phyloP scores from a whole-genome alignment of 192 early-diverging fungal species.

The Backusella australiensis region DNA sequence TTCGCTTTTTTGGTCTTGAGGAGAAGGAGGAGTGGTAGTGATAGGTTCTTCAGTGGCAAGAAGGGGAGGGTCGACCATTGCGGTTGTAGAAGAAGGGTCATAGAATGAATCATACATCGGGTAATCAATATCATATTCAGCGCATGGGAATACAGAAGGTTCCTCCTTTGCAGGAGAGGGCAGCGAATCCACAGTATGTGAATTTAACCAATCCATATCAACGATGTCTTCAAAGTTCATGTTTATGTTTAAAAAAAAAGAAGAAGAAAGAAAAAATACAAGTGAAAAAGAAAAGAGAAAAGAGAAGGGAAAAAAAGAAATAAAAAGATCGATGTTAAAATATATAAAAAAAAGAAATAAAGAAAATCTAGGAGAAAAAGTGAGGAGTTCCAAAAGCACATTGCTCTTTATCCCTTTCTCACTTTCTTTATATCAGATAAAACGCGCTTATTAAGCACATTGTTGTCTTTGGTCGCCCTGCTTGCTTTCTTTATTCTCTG shows the following conservation, averaged over 20 bases:
- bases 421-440: not conserved
- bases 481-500: not conserved
- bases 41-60: not conserved
- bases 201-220: conserved; percentile 40
- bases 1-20: not conserved
- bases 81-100: not conserved
- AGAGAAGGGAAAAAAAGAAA: conserved; percentile 4
- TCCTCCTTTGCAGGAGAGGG: conserved; percentile 9
- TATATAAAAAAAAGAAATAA: conserved; percentile 12
- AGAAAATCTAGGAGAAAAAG: not conserved
- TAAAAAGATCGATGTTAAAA: not conserved
- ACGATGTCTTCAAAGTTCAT: conserved; percentile 40
- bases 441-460: not conserved
- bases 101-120: not conserved
- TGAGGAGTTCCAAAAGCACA: conserved; percentile 4
- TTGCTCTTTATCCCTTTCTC: not conserved
- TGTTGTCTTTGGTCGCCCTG: not conserved
- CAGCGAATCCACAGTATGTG: conserved; percentile 17
- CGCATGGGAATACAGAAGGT: not conserved
- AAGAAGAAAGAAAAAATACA: not conserved
- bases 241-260: not conserved
- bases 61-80: not conserved
- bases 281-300: not conserved
- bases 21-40: not conserved
- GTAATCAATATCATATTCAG: not conserved